A percentile compares a stretch with the other conserved stretches of the same genome.
phyloP scores from a whole-genome alignment of 2,329 filamentous ascomycete genomes.

The Xylariaceae sp. region DNA sequence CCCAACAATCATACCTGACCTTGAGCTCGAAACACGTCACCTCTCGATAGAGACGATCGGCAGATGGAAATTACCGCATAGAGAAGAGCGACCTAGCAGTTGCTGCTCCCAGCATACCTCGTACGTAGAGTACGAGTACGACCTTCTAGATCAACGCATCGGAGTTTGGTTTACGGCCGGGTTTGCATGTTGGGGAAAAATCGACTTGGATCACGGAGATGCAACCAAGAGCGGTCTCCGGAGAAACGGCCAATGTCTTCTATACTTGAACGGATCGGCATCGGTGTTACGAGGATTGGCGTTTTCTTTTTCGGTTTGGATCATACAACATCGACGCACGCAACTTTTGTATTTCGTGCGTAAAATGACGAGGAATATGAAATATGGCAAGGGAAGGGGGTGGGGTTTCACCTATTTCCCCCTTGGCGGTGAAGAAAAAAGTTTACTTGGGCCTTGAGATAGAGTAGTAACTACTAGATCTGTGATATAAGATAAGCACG shows the following conservation, averaged over 20 bases:
- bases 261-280: neutral
- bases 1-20: constrained; percentile 8
- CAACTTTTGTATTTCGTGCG: neutral
- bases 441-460: too few species aligned
- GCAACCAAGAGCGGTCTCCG: neutral
- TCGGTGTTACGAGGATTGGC: neutral
- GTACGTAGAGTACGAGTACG: constrained; percentile 14
- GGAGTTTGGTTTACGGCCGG: constrained; percentile 21
- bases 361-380: neutral
- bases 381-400: too few species aligned
- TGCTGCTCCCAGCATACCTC: constrained; percentile 8
- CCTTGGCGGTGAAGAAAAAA: too few species aligned
- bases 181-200: constrained; percentile 24
- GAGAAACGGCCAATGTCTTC: neutral
- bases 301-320: neutral
- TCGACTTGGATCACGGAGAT: neutral
- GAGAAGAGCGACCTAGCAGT: constrained; percentile 10
- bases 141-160: constrained; percentile 13
- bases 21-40: neutral
- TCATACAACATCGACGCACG: neutral
- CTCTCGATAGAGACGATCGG: neutral
- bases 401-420: too few species aligned
- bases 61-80: constrained; percentile 2
- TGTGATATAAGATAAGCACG: too few species aligned
- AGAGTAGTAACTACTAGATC: too few species aligned